phyloP scores from a whole-genome alignment of 1,284 basidiomycete genomes.

The Cryptococcus amylolentus region DNA sequence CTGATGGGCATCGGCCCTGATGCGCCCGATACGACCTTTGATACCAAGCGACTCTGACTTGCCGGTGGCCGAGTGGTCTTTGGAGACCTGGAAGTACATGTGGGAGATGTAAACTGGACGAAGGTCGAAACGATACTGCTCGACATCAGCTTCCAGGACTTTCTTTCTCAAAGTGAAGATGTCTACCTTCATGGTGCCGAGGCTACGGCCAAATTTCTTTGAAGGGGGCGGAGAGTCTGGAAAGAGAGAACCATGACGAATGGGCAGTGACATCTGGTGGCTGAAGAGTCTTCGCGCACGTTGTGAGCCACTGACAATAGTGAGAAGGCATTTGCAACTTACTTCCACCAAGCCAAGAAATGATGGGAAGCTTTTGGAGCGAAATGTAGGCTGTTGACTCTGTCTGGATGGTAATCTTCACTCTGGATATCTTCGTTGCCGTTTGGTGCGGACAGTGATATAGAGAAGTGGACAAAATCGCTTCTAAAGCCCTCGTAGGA shows the following conservation, averaged over 20 bases:
- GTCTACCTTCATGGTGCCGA: conserved; percentile 76
- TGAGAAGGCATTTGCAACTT: conserved; percentile 3
- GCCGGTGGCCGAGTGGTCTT: conserved; percentile 72
- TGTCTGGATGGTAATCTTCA: conserved; percentile 25
- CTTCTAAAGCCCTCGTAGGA: conserved; percentile 88
- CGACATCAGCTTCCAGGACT: neutral
- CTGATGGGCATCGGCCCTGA: conserved; percentile 90
- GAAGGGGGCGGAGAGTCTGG: conserved; percentile 67
- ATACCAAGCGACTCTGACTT: conserved; percentile 67
- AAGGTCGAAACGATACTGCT: conserved; percentile 70
- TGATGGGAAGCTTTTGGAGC: conserved; percentile 82
- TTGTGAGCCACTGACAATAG: neutral
- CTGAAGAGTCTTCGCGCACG: conserved; percentile 62
- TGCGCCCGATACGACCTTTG: conserved; percentile 75
- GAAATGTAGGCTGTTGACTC: conserved; percentile 75
- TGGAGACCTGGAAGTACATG: conserved; percentile 74
- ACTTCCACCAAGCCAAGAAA: conserved; percentile 86
- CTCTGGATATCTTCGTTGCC: conserved; percentile 22
- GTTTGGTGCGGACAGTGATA: conserved; percentile 71
- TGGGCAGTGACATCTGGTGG: conserved; percentile 72
- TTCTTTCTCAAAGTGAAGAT: neutral
- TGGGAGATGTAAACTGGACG: conserved; percentile 81
- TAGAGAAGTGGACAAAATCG: conserved; percentile 88
- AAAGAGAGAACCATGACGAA: conserved; percentile 80
- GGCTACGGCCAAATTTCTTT: conserved; percentile 82